Base-by-base conservation (phyloP, 148 eudicot species). In the Cornus controversa region DNA sequence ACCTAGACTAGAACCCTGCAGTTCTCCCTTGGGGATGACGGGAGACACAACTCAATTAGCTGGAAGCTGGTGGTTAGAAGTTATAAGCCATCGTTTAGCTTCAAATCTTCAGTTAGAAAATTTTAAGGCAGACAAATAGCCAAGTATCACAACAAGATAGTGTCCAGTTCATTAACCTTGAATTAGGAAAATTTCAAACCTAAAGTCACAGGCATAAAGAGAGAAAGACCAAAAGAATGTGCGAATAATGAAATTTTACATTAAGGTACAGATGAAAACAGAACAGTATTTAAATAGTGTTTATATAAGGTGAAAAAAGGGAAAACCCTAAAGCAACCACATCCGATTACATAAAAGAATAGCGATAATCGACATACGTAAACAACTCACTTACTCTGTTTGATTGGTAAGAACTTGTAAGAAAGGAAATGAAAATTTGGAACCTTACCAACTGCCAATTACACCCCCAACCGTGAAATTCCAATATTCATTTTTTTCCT, bases 251-350 rank as follows among this genome's bases (percentile, higher is more conserved):
- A 45, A 45, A 45, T 20, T 15, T 11, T 16, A 4, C 3, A 50
- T 16, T 50, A 13, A 50, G 57, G 57, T 14, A 7, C 14, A 50
- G 18, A 50, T 50, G 15, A 50, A 16, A 50, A 50, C 45, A 40
- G 10, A 40, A 40, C 9, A 50, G 20, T 4, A 50, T 50, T 11
- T 7, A 50, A 50, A 50, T 1, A 50, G 57, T 50, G 14, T 40
- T 40, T 40, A 40, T 15, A 50, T 2, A 50, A 4, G 20, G 16
- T 6, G 26, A n/a, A 60, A 60, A 57, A 27, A 1, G 22, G 26
- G 6, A 58, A 53, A 74, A 63, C 77, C 77, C 77, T 60, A 63
- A 54, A 63, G 23, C 65, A 42, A 63, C 37, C 3, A 26, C 50
- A 53, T 50, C 20, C 20, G 57, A 15, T 23, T 3, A 26, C 27